phyloP scores from a whole-genome alignment of 768 basidiomycete species.

The Russula foetens region DNA sequence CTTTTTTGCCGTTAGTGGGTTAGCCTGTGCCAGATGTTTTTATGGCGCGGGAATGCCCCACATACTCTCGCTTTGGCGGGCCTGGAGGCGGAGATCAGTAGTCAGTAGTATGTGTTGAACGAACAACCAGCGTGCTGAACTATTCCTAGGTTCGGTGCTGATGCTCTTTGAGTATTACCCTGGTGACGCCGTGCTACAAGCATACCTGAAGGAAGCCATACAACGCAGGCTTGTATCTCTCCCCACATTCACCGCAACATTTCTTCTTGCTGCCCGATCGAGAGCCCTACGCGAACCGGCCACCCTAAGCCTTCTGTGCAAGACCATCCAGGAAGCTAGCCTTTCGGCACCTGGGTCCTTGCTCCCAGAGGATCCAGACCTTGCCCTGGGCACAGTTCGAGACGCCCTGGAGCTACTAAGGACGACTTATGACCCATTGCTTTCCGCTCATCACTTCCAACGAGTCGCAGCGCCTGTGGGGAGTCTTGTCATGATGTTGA shows the following conservation, averaged over 20 bases:
- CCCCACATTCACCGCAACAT: constrained; percentile 51
- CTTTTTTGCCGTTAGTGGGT: constrained; percentile 47
- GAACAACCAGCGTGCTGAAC: background rate
- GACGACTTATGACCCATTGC: constrained; percentile 13
- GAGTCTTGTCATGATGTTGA: constrained; percentile 10
- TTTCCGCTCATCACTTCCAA: constrained; percentile 13
- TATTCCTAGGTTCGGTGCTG: constrained; percentile 53
- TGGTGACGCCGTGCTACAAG: constrained; percentile 58
- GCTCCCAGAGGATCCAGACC: constrained; percentile 39
- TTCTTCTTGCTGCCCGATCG: constrained; percentile 59
- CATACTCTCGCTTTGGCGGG: constrained; percentile 24
- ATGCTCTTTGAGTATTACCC: constrained; percentile 59
- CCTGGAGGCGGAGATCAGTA: constrained; percentile 52
- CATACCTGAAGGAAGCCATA: constrained; percentile 56
- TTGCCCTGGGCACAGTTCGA: constrained; percentile 42
- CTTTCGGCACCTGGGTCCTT: constrained; percentile 52
- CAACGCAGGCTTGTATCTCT: constrained; percentile 48
- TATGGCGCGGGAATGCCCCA: constrained; percentile 38
- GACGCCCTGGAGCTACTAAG: constrained; percentile 15
- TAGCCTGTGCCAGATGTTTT: constrained; percentile 50
- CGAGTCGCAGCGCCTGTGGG: constrained; percentile 13
- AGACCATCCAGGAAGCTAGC: constrained; percentile 54
- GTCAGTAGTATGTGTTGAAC: constrained; percentile 31
- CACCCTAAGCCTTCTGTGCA: constrained; percentile 65
- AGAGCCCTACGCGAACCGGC: constrained; percentile 53